Conservation (phyloP, 805 yeast species). For the Hyphopichia homilentoma region DNA sequence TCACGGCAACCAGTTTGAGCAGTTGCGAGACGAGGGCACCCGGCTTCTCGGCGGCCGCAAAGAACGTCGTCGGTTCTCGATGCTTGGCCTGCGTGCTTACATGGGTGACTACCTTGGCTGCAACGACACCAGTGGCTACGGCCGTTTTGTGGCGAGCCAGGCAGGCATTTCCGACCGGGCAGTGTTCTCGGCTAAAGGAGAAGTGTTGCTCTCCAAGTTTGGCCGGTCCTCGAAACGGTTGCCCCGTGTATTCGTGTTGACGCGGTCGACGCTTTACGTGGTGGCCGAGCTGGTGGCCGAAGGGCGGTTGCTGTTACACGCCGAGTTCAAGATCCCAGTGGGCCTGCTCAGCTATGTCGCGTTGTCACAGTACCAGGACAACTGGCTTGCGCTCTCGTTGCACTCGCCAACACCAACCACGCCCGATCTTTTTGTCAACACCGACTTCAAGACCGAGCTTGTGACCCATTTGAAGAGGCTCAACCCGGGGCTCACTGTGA, state of each 20-base stretch:
- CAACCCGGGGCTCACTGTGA: conserved; percentile 55
- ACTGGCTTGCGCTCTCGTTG: conserved; percentile 78
- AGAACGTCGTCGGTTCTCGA: conserved; percentile 84
- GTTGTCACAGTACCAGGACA: conserved; percentile 78
- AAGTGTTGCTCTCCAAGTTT: conserved; percentile 76
- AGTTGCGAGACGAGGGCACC: conserved; percentile 82
- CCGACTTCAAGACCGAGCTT: conserved; percentile 86
- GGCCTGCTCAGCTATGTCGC: conserved; percentile 57
- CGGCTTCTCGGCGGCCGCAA: conserved; percentile 67
- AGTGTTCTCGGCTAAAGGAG: conserved; percentile 79
- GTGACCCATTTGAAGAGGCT: conserved; percentile 66
- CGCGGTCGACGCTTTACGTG: conserved; percentile 59
- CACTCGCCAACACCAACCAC: conserved; percentile 43
- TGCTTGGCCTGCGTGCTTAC: conserved; percentile 82
- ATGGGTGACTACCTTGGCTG: conserved; percentile 94
- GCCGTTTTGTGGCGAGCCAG: conserved; percentile 68
- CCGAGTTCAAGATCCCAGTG: conserved; percentile 64
- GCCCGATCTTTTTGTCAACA: conserved; percentile 79
- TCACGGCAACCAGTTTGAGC: conserved; percentile 79
- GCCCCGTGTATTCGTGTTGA: conserved; percentile 69
- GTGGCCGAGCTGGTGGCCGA: conserved; percentile 72
- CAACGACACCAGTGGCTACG: conserved; percentile 65
- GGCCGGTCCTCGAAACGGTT: conserved; percentile 86
- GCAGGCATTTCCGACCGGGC: conserved; percentile 67
- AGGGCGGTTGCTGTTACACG: conserved; percentile 47